Conservation (phyloP, 2,329 filamentous ascomycete genomes). For the Aureobasidium pullulans region DNA sequence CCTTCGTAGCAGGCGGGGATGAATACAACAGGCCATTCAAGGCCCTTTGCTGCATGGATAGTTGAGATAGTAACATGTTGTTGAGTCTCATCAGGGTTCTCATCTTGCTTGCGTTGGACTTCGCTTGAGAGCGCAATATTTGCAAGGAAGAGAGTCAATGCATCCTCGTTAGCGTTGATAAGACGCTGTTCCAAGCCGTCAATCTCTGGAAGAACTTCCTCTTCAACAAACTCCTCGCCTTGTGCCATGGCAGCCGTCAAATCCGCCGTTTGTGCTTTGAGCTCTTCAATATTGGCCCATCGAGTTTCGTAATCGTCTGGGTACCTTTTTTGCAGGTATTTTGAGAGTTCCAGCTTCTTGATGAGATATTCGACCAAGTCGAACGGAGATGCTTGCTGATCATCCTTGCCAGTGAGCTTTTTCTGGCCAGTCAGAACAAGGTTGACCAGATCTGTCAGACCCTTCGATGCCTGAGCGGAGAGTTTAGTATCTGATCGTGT, state of each 20-base stretch:
- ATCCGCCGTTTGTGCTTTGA: conserved; percentile 72
- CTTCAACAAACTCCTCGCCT: conserved; percentile 31
- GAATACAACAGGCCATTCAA: conserved; percentile 96
- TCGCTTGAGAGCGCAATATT: conserved; percentile 85
- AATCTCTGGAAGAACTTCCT: conserved; percentile 55
- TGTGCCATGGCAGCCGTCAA: conserved; percentile 46
- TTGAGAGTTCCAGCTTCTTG: conserved; percentile 62
- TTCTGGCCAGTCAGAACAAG: conserved; percentile 51
- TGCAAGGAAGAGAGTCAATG: conserved; percentile 73
- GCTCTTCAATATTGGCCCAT: conserved; percentile 84
- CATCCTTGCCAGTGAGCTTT: conserved; percentile 42
- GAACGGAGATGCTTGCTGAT: conserved; percentile 30
- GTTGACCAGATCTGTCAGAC: conserved; percentile 51
- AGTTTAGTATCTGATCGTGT: conserved; percentile 47
- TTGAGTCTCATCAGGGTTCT: conserved; percentile 45
- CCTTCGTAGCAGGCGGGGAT: conserved; percentile 84
- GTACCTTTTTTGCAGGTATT: conserved; percentile 65
- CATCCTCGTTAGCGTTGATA: conserved; percentile 48
- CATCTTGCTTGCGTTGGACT: conserved; percentile 55
- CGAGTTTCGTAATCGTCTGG: conserved; percentile 67
- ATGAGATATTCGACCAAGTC: conserved; percentile 51
- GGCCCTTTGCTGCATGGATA: conserved; percentile 89
- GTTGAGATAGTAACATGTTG: conserved; percentile 74
- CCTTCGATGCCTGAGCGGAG: conserved; percentile 47
- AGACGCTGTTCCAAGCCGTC: conserved; percentile 60